Evolutionary conservation across 257 asterid genomes (phyloP).

Genomic region (Craterostigma plantagineum): DNA sequence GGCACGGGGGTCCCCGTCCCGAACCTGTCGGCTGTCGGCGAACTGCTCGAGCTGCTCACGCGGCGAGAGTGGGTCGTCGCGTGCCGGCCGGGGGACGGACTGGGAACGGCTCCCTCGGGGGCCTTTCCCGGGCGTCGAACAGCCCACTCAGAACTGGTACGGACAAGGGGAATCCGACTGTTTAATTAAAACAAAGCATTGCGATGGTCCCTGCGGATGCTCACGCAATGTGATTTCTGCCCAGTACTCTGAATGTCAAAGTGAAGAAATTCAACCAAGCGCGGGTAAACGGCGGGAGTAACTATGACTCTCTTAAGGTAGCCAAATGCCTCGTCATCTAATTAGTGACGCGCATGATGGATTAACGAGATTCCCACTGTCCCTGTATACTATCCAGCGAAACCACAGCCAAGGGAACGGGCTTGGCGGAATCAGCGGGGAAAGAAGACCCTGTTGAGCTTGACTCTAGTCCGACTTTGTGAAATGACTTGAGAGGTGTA

Average conservation of each 20-base stretch:
- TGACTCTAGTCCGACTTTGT: constrained; percentile 44
- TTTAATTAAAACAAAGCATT: constrained; percentile 27
- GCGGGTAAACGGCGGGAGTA: too few species aligned
- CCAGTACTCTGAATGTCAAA: too few species aligned
- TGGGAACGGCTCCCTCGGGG: constrained; percentile 4
- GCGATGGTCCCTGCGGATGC: constrained; percentile 25
- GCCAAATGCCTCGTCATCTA: too few species aligned
- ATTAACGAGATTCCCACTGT: constrained; percentile 4
- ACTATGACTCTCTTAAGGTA: too few species aligned
- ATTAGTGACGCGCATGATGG: constrained; percentile 41
- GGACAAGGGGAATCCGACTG: constrained; percentile 22
- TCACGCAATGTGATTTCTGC: constrained; percentile 11
- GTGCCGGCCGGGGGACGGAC: constrained; percentile 4
- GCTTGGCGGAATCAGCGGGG: too few species aligned
- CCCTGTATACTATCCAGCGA: too few species aligned
- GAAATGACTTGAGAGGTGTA: constrained; percentile 20
- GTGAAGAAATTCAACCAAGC: too few species aligned
- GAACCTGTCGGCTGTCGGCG: constrained; percentile 1
- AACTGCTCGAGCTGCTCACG: constrained; percentile 5
- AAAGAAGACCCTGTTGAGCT: constrained; percentile 64
- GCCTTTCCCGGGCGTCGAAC: constrained; percentile 1
- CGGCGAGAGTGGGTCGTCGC: constrained; percentile 2
- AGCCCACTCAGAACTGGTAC: constrained; percentile 7
- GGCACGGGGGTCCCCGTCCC: neutral
- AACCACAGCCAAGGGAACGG: too few species aligned